phyloP scores from a whole-genome alignment of 257 asterid genomes.

The Phtheirospermum japonicum region DNA sequence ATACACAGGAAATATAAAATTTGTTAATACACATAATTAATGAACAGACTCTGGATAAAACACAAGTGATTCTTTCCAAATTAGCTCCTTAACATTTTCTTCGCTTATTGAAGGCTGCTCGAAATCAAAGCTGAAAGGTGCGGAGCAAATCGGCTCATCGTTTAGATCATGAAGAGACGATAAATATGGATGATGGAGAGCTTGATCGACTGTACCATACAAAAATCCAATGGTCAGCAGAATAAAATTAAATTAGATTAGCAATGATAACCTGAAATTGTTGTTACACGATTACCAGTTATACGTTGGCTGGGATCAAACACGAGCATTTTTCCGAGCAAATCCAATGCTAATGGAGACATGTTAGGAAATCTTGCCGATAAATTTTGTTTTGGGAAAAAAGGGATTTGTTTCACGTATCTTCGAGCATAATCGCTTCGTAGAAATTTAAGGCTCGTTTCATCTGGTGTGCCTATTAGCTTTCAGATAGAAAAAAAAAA shows the following conservation, averaged over 20 bases:
- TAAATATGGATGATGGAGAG: constrained; percentile 72
- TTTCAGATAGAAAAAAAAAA: constrained; percentile 30
- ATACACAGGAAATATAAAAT: constrained; percentile 23
- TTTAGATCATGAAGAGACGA: constrained; percentile 76
- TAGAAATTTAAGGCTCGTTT: constrained; percentile 66
- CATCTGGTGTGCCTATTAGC: constrained; percentile 87
- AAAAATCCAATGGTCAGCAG: constrained; percentile 22
- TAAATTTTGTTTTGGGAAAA: constrained; percentile 60
- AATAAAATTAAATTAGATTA: constrained; percentile 4
- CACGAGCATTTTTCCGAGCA: constrained; percentile 79
- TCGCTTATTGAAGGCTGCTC: constrained; percentile 57
- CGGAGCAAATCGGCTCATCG: constrained; percentile 72
- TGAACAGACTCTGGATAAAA: constrained; percentile 48
- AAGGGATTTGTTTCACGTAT: constrained; percentile 71
- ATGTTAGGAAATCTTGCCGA: constrained; percentile 64
- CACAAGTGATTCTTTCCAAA: constrained; percentile 56
- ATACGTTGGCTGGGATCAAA: constrained; percentile 77
- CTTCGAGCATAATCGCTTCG: constrained; percentile 67
- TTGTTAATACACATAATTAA: constrained; percentile 26
- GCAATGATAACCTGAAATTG: not conserved
- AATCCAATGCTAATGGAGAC: constrained; percentile 74
- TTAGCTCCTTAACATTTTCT: constrained; percentile 62
- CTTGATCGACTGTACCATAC: constrained; percentile 69
- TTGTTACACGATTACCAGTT: constrained; percentile 46
- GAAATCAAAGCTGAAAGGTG: constrained; percentile 60